Conservation (phyloP, 78 protist genomes). For the Capsaspora owczarzaki region DNA sequence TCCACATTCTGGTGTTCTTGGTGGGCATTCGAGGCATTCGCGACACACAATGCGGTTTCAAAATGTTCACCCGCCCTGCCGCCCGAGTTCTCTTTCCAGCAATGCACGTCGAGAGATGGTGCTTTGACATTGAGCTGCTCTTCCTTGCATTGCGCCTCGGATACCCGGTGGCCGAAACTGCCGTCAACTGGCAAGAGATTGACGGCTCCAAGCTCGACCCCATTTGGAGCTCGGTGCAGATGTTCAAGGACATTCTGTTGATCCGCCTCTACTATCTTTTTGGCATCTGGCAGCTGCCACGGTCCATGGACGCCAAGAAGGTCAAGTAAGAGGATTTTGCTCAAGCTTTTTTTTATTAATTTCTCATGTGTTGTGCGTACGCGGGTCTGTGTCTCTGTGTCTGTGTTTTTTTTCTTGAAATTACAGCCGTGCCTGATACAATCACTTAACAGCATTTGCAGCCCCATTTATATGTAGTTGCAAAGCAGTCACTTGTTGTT, state of each 20-base stretch:
- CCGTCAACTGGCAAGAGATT: slow-evolving; percentile 41
- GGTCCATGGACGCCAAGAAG: background rate
- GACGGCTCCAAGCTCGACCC: slow-evolving; percentile 30
- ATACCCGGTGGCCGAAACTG: slow-evolving; percentile 12
- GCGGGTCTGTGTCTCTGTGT: too few relatives aligned
- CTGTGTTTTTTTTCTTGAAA: too few relatives aligned
- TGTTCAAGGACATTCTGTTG: slow-evolving; percentile 14
- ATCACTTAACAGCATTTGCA: too few relatives aligned
- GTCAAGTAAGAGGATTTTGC: too few relatives aligned
- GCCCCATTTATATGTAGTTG: too few relatives aligned
- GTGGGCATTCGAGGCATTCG: slow-evolving; percentile 17
- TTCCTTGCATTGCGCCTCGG: slow-evolving; percentile 14
- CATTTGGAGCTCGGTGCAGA: background rate
- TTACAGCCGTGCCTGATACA: too few relatives aligned
- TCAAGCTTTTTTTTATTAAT: too few relatives aligned
- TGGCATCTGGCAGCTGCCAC: slow-evolving; percentile 23
- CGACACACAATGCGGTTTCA: slow-evolving; percentile 65
- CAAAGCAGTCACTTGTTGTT: too few relatives aligned
- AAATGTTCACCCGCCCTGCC: slow-evolving; percentile 38
- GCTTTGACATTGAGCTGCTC: slow-evolving; percentile 43
- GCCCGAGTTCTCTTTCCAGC: slow-evolving; percentile 14
- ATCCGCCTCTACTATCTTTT: slow-evolving; percentile 5
- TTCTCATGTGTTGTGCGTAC: too few relatives aligned
- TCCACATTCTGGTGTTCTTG: slow-evolving; percentile 25
- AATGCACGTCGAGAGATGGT: slow-evolving; percentile 37